Percentiles rank a stretch among this genome's conserved stretches.
Conservation (phyloP, 2,329 filamentous ascomycete genomes). For the Monilinia fructigena region DNA sequence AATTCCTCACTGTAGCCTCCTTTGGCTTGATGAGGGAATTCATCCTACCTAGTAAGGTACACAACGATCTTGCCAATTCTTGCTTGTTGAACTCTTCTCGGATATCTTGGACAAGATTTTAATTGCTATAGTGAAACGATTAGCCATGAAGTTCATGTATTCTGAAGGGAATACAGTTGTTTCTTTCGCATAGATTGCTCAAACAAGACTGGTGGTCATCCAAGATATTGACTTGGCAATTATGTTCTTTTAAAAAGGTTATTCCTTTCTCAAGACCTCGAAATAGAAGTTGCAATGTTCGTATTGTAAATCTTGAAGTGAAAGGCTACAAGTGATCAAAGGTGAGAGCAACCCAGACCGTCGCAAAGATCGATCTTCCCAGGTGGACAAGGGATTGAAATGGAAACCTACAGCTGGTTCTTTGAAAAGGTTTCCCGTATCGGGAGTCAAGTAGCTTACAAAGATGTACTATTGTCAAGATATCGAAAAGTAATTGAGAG, state of each 20-base stretch:
- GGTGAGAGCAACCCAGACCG: not conserved
- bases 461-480: not conserved
- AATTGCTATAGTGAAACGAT: not conserved
- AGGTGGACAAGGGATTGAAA: not conserved
- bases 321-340: not conserved
- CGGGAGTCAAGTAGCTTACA: not conserved
- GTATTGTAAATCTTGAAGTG: conserved; percentile 6
- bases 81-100: not conserved
- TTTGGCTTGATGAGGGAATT: not conserved
- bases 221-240: not conserved
- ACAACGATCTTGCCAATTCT: not conserved
- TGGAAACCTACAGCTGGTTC: not conserved
- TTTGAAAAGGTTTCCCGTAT: not conserved
- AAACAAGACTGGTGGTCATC: not conserved
- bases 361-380: not conserved
- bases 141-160: not conserved
- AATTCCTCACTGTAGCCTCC: not conserved
- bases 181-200: not conserved
- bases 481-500: not conserved
- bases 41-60: not conserved
- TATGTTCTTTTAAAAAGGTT: not conserved
- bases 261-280: not conserved
- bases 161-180: not conserved
- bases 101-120: not conserved
- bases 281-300: not conserved